phyloP scores from a whole-genome alignment of 2,329 filamentous ascomycete species.

The Penicillium sp. region DNA sequence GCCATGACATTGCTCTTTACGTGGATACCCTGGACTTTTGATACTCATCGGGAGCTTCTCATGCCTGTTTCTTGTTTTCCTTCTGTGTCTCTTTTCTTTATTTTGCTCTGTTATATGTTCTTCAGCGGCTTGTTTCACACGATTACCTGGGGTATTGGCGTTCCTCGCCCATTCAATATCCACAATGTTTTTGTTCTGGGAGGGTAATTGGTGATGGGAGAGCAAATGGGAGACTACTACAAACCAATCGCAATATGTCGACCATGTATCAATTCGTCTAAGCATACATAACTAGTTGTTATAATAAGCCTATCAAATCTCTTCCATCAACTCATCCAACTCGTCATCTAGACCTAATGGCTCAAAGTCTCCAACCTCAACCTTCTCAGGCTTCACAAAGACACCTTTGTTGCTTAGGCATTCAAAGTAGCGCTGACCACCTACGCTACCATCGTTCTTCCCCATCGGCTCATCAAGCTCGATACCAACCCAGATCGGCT shows the following conservation, averaged over 20 bases:
- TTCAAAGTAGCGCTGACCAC: conserved; percentile 57
- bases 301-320: conserved; percentile 55
- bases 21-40: conserved; percentile 3
- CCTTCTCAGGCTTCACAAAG: conserved; percentile 64
- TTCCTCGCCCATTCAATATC: conserved; percentile 3
- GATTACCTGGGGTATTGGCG: conserved; percentile 5
- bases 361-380: conserved; percentile 63
- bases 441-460: conserved; percentile 62
- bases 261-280: conserved; percentile 4
- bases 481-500: conserved; percentile 59
- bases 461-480: conserved; percentile 65
- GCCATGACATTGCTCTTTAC: conserved; percentile 20
- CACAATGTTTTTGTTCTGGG: conserved; percentile 6
- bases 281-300: conserved; percentile 41
- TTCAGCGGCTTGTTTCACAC: conserved; percentile 19
- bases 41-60: not conserved
- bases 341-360: conserved; percentile 55
- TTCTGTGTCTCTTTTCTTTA: not conserved
- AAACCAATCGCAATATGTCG: conserved; percentile 4
- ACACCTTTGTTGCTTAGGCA: conserved; percentile 58
- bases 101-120: conserved; percentile 13
- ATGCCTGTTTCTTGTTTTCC: not conserved
- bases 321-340: conserved; percentile 57
- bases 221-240: not conserved
- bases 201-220: conserved; percentile 11